Base-by-base conservation (phyloP, 2,329 filamentous ascomycete genomes). In the Pestalotiopsis sp. region DNA sequence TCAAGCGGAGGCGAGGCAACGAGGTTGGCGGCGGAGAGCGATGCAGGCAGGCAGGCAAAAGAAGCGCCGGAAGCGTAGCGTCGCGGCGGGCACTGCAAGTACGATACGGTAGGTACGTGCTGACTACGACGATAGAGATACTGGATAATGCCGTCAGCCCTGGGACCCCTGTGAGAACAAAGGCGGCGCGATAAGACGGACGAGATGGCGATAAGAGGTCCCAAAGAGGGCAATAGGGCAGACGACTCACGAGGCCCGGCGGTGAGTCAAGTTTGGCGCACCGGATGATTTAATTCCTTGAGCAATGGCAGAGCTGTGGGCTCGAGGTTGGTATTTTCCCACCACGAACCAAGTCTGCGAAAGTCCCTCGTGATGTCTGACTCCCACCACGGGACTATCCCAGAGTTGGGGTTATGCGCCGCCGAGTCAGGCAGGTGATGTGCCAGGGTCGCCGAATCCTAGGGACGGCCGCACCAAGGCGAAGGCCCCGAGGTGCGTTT, bases 371-470 rank as follows among this genome's bases (percentile, higher is more conserved):
- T 67, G 65, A 67, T 67, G 52, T 45, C 52, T 67, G 65, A 67
- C 65, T 67, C 65, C 60, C 63, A 57, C 38, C 63, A 66, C 63
- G 63, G 49, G 63, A 66, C 49, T 49, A 31, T 36, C 31, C 39
- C 25, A 38, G 63, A 57, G 63, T 45, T 66, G 63, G 36, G 63
- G 49, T 13, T 25, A 56, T 20, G 49, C 45, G 45, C 52, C 31
- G 66, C 66, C 66, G 66, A 67, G 66, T 63, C 58, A 67, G 66
- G 66, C 66, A 67, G 66, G 66, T 67, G 66, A 67, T 66, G 39
- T 17, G 11, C 39, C 31, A 23, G 23, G 41, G 36, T 36, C 23
- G 41, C 41, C 17, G 63, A 25, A 23, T 39, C n/a, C 45, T 20
- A 52, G 45, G 20, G 17, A 52, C 20, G 31, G 31, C 1, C 31